These are phyloP conservation scores for Alternaria sp. DNA, from an alignment of 2,329 filamentous ascomycete species.

Conservation along the genomic window DNA sequence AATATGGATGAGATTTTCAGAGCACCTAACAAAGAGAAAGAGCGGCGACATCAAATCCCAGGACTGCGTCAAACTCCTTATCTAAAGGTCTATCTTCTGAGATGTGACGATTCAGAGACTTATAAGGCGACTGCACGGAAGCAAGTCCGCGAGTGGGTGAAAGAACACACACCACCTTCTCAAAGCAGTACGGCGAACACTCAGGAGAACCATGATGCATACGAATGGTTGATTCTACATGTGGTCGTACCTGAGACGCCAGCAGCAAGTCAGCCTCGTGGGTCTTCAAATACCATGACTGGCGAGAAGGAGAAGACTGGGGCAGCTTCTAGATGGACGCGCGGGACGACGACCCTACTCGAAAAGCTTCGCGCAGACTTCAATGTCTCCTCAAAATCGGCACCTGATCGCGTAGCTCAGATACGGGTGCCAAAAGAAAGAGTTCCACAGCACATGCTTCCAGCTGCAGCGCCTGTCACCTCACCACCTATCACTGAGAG, in stretches of 20 bases:
- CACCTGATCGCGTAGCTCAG: constrained; percentile 82
- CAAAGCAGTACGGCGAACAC: constrained; percentile 67
- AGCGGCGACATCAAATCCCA: constrained; percentile 90
- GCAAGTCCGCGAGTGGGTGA: constrained; percentile 90
- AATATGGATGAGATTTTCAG: constrained; percentile 39
- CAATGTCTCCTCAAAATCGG: constrained; percentile 76
- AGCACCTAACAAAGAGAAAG: constrained; percentile 48
- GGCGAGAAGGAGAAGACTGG: constrained; percentile 72
- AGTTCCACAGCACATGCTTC: constrained; percentile 56
- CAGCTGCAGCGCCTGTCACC: constrained; percentile 50
- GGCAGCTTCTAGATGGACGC: constrained; percentile 76
- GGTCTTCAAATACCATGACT: constrained; percentile 57
- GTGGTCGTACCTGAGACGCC: constrained; percentile 87
- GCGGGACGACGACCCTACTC: constrained; percentile 79
- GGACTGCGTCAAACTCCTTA: constrained; percentile 93
- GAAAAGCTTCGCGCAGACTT: constrained; percentile 93
- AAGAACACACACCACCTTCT: constrained; percentile 68
- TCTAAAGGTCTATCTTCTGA: constrained; percentile 85
- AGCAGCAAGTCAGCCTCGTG: constrained; percentile 79
- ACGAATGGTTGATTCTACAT: constrained; percentile 93
- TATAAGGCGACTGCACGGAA: constrained; percentile 85
- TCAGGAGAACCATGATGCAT: constrained; percentile 94
- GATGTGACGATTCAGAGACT: constrained; percentile 93
- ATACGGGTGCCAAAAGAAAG: constrained; percentile 71
- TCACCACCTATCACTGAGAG: constrained; percentile 62